Percentiles rank a stretch among this genome's conserved stretches.
phyloP scores from a whole-genome alignment of 768 basidiomycete species.

The Serendipita sp. region DNA sequence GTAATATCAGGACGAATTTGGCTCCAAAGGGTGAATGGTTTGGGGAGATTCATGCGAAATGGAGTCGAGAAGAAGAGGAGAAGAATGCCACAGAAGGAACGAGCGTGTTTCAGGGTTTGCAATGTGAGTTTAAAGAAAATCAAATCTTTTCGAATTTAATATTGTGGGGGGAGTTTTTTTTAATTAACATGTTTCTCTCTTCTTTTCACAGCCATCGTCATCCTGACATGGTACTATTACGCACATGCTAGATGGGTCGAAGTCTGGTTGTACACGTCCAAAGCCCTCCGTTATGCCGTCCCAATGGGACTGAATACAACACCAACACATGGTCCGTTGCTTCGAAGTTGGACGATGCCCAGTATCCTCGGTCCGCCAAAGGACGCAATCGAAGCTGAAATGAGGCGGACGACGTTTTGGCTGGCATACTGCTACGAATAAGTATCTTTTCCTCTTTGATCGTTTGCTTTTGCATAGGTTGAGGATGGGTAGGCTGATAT shows the following conservation, averaged over 20 bases:
- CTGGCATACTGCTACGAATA: slow-evolving; percentile 52
- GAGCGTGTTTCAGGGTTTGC: slow-evolving; percentile 41
- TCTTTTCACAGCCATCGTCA: slow-evolving; percentile 38
- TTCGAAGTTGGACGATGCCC: slow-evolving; percentile 39
- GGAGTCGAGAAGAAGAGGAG: slow-evolving; percentile 36
- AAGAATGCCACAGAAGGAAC: slow-evolving; percentile 34
- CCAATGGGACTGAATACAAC: slow-evolving; percentile 59
- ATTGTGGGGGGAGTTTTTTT: no score
- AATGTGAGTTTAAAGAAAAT: no score
- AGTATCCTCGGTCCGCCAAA: slow-evolving; percentile 45
- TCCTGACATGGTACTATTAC: slow-evolving; percentile 62
- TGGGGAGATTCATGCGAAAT: slow-evolving; percentile 46
- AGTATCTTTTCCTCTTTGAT: no score
- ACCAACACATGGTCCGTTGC: slow-evolving; percentile 48
- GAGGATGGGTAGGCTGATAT: no score
- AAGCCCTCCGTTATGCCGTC: slow-evolving; percentile 40
- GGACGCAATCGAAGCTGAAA: slow-evolving; percentile 53
- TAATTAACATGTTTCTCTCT: neutral
- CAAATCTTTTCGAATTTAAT: no score
- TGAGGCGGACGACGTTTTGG: slow-evolving; percentile 59
- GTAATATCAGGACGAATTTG: neutral
- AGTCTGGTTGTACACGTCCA: slow-evolving; percentile 42
- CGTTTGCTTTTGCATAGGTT: no score
- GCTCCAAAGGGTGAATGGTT: slow-evolving; percentile 25
- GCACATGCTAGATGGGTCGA: slow-evolving; percentile 68